Base-by-base conservation (phyloP, 2,329 filamentous ascomycete genomes). In the Lasiodiplodia sp. region DNA sequence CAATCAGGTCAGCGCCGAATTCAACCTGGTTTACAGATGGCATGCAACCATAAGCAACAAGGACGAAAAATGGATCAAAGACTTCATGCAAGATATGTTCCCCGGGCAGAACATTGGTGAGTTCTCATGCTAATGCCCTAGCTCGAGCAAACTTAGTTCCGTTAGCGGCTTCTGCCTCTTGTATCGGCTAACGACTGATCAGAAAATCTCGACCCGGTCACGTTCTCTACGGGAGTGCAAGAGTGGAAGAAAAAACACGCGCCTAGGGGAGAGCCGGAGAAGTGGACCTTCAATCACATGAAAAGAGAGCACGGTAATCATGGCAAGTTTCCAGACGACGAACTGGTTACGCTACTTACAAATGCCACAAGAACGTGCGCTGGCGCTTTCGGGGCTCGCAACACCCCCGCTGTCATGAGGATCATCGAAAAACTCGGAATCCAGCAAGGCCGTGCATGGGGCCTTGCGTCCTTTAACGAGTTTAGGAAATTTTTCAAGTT, bases 21-120 rank as follows among this genome's bases (percentile, higher is more conserved):
- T 95, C 83, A 94, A 94, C 76, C 84, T 95, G 8, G 89, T 91
- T 75, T 95, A 96, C 78, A 86, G 92, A 71, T 94, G 92, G 91
- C 92, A 95, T 81, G 92, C 91, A 6, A 89, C 89, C 73, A 91
- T 94, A 73, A 84, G 83, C 65, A 86, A 87, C 67, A 88, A 86
- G 72, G 92, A 95, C 73, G 92, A 94, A 73, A 83, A 88, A 71
- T 95, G 92, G 92, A 90, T 93, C 63, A 86, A 93, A 72, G 83
- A 89, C 7, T 73, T 80, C n/a, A 71, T 76, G 31, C 71, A 72
- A 8, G 28, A 34, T 16, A 31, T 62, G 23, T 62, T 28, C n/a
- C 38, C n/a, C 14, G 31, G 49, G 25, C 23, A 49, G 4, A 23
- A 34, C 12, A 49, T 31, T 40, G 47, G 57, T 62, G 14, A 62